Evolutionary conservation across 108 stramenopile genomes (phyloP).

Genomic region (Skeletonema potamos): DNA sequence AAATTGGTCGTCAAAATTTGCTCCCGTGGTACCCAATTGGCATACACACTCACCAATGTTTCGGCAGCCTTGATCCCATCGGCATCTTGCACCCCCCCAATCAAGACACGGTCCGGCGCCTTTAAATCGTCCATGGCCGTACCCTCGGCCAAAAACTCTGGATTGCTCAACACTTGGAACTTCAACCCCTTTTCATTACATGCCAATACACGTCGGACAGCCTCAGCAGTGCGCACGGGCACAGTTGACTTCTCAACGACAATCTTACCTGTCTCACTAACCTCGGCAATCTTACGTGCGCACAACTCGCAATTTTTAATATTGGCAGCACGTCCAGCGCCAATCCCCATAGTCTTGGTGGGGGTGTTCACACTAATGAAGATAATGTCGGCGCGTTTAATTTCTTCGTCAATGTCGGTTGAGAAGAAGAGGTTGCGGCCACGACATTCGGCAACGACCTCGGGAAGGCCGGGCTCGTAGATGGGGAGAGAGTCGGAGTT

Average conservation of each 20-base stretch:
- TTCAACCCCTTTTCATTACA: constrained; percentile 92
- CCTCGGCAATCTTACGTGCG: constrained; percentile 97
- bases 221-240: constrained; percentile 97
- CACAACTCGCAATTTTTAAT: constrained; percentile 99
- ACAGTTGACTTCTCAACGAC: constrained; percentile 99
- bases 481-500: constrained; percentile 94
- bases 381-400: constrained; percentile 92
- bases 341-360: constrained; percentile 97
- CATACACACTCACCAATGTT: constrained; percentile 80
- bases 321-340: constrained; percentile 99
- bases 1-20: constrained; percentile 97
- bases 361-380: constrained; percentile 99
- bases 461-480: constrained; percentile 97
- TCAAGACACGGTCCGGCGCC: constrained; percentile 95
- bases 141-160: constrained; percentile 99
- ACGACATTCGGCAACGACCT: constrained; percentile 81
- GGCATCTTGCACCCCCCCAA: constrained; percentile 95
- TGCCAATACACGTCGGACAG: constrained; percentile 92
- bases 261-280: constrained; percentile 89
- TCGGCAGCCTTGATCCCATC: constrained; percentile 88
- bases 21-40: constrained; percentile 95
- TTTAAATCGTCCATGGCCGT: constrained; percentile 96
- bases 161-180: constrained; percentile 96
- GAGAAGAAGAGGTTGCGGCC: constrained; percentile 97
- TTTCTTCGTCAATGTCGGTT: constrained; percentile 93